Base-by-base conservation (phyloP, 805 yeast species). In the Danielia reshetovae region DNA sequence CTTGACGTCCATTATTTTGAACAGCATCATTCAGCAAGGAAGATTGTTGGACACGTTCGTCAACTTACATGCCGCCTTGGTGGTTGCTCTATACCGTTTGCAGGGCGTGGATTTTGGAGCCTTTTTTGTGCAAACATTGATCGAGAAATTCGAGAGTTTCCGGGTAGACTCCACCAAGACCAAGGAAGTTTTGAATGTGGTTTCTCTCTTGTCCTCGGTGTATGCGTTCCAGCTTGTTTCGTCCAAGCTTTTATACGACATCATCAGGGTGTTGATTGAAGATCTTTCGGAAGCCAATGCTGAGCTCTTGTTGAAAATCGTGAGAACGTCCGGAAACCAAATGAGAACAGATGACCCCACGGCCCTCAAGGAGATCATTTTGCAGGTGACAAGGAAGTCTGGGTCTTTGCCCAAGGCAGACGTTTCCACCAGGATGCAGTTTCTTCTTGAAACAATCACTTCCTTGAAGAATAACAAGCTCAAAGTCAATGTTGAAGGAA, bases 91-190 rank as follows among this genome's bases (percentile, higher is more conserved):
- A 16, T 87, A 84, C 60, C 72, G 84, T 40, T 51, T 79, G 14
- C 84, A 85, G 46, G 97, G 98, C 14, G 76, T 80, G 24, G 96
- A 87, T 42, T 83, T 87, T 56, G 97, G 96, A 40, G 98, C 97
- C 0, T 74, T 67, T 46, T 81, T 88, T 39, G 69, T 88, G 22
- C 98, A 93, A 54, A 68, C 76, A 0, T 54, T 85, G 36, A 84
- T 89, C n/a, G 95, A 85, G 41, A 70, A 67, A 36, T 77, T 85
- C 48, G 79, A 81, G 24, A 49, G 49, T 3, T 55, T 49, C 34
- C 64, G 70, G 26, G 52, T 59, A 4, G 57, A 57, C 4, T 26
- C 51, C 2, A 28, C 40, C 2, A 55, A 55, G 18, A 57, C 63
- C 0, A 72, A 69, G 33, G 78, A 76, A 42, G 70, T 79, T 4